Base-by-base conservation (phyloP, 148 eudicot species). In the Selenicereus undatus region DNA sequence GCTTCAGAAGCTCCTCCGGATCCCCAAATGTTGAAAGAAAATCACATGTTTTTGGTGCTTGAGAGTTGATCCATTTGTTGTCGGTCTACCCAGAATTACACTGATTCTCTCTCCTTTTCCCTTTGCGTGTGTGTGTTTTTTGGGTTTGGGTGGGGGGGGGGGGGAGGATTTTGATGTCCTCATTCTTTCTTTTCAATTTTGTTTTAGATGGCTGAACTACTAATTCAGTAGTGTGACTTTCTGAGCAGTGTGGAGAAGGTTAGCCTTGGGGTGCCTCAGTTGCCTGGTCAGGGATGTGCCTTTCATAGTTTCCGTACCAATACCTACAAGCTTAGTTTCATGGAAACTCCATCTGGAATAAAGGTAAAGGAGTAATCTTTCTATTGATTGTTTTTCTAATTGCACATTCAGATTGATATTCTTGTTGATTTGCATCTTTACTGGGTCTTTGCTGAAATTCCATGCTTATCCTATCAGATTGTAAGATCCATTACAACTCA, bases 311-410 rank as follows among this genome's bases (percentile, higher is more conserved):
- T 95, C 62, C 91, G 95, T 42, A 95, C 99, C 76, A 95, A 93
- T 86, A 93, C 99, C 0, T 95, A 92, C 87, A 95, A 95, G 83
- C 93, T 95, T 51, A 95, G 91, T 83, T 91, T 95, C 83, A 92
- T 95, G 98, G 99, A 95, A 88, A 92, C 91, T 77, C 99, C 99
- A 39, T 95, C 99, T 24, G 99, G 99, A 75, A 95, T 95, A 74
- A 96, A 95, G 99, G 99, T 95, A 70, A 24, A 87, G 76, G 27
- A 5, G 17, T 42, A 3, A n/a, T 32, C 35, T 71, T 16, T 70
- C 45, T 43, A 10, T 74, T 58, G 62, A 18, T 72, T 50, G 42
- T 50, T 43, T 66, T 36, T 13, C 27, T 80, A 5, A 48, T 4
- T 6, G 52, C 52, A 48, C 52, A 48, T 48, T 48, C 52, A 48